Conservation (phyloP, 2,329 filamentous ascomycete species). For the Colletotrichum phormii region DNA sequence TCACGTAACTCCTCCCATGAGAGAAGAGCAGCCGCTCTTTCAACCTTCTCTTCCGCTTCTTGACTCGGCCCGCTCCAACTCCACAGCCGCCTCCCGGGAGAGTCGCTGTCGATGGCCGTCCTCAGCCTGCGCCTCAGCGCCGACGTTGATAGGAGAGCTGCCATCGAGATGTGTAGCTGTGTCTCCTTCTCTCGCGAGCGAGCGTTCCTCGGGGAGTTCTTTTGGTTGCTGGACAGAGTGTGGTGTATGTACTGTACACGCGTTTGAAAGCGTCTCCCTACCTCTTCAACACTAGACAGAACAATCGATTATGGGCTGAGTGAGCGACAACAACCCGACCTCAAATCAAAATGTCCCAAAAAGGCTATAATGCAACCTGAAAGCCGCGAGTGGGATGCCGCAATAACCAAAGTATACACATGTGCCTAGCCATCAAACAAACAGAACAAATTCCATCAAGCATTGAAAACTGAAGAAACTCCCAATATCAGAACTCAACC, state of each 20-base stretch:
- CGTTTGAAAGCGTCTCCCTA: no score
- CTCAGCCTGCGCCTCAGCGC: conserved; percentile 14
- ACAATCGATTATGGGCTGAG: no score
- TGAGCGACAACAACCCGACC: neutral
- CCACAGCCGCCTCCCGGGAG: neutral
- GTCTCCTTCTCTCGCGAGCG: no score
- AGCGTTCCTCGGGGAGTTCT: neutral
- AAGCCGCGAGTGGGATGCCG: neutral
- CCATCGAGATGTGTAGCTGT: neutral
- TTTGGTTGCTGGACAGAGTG: neutral
- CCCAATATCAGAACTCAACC: no score
- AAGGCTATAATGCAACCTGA: neutral
- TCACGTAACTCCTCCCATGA: conserved; percentile 25
- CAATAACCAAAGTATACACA: no score
- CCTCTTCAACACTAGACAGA: no score
- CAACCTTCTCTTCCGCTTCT: neutral
- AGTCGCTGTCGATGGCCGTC: conserved; percentile 6
- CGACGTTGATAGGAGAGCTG: conserved; percentile 8
- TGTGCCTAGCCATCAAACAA: neutral
- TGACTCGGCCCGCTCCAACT: neutral
- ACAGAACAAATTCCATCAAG: neutral
- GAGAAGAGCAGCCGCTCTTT: neutral
- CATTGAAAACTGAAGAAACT: neutral
- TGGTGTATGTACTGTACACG: neutral
- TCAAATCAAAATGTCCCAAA: neutral